A percentile compares a stretch with the other conserved stretches of the same genome.
Conservation (phyloP, 2,329 filamentous ascomycete genomes). For the Pseudonectria buxi region DNA sequence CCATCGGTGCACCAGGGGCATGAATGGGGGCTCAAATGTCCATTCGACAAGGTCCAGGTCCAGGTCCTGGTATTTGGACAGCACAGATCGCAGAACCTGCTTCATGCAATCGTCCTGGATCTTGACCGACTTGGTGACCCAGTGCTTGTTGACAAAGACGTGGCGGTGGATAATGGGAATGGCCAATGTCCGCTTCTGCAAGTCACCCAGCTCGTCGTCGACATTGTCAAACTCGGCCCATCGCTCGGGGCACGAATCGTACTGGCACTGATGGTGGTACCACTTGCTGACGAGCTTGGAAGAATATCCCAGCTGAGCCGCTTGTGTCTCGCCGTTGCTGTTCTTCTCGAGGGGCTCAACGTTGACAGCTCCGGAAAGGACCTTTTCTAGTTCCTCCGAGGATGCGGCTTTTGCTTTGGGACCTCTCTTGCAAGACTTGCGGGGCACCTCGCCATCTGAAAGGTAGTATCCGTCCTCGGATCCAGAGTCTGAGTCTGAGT, state of each 20-base stretch:
- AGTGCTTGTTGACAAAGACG: conserved; percentile 18
- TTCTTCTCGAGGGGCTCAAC: conserved; percentile 2
- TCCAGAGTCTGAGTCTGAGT: too few relatives aligned
- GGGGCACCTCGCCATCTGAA: too few relatives aligned
- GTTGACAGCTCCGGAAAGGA: not conserved
- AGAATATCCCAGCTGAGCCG: conserved; percentile 1
- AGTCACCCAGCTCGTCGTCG: conserved; percentile 21
- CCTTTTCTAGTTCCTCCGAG: not conserved
- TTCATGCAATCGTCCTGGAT: conserved; percentile 26
- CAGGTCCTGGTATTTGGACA: conserved; percentile 28
- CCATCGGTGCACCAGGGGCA: conserved; percentile 32
- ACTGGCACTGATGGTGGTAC: conserved; percentile 19
- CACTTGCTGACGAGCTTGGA: conserved; percentile 7
- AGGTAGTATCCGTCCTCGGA: too few relatives aligned
- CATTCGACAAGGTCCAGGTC: conserved; percentile 27
- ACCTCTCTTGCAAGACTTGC: too few relatives aligned
- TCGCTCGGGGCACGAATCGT: conserved; percentile 12
- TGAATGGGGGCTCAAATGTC: conserved; percentile 27
- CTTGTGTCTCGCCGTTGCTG: not conserved
- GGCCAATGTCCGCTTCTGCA: conserved; percentile 14
- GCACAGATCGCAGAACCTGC: conserved; percentile 19
- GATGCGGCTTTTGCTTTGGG: too few relatives aligned
- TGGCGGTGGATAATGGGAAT: conserved; percentile 29
- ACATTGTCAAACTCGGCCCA: conserved; percentile 24
- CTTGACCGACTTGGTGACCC: conserved; percentile 26